Conservation (phyloP, 2,329 filamentous ascomycete species). For the Boeremia exigua region DNA sequence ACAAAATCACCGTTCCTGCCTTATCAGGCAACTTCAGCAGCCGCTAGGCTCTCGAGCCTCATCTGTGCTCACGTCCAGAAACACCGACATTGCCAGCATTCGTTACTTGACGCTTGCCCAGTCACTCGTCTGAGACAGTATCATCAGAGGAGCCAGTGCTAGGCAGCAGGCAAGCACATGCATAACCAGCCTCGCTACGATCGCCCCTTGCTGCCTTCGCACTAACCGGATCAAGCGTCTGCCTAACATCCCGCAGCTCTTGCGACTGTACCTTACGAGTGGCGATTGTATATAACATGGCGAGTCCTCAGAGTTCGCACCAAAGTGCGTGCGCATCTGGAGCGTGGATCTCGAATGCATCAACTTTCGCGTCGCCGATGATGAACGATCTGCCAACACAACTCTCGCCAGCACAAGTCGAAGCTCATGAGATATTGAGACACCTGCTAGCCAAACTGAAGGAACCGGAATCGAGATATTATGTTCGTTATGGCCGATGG, state of each 20-base stretch:
- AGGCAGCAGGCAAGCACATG: constrained; percentile 5
- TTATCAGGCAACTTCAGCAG: constrained; percentile 9
- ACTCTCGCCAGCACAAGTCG: constrained; percentile 23
- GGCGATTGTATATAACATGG: neutral
- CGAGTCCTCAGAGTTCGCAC: neutral
- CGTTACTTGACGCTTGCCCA: neutral
- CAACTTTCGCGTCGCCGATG: neutral
- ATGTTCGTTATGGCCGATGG: constrained; percentile 29
- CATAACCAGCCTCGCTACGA: neutral
- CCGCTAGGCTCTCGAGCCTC: constrained; percentile 13
- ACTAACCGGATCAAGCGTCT: constrained; percentile 6
- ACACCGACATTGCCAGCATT: neutral
- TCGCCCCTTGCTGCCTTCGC: constrained; percentile 10
- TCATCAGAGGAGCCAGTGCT: neutral
- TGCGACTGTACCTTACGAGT: neutral
- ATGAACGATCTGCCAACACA: constrained; percentile 20
- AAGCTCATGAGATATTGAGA: constrained; percentile 32
- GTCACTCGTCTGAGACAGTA: neutral
- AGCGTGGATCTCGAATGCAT: neutral
- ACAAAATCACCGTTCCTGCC: constrained; percentile 1
- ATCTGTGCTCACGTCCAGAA: neutral
- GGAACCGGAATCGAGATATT: constrained; percentile 21
- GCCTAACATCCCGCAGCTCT: constrained; percentile 3
- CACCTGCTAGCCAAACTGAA: constrained; percentile 28
- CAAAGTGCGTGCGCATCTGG: neutral